Conservation (phyloP, 805 yeast species). For the Metschnikowia dekortorum region DNA sequence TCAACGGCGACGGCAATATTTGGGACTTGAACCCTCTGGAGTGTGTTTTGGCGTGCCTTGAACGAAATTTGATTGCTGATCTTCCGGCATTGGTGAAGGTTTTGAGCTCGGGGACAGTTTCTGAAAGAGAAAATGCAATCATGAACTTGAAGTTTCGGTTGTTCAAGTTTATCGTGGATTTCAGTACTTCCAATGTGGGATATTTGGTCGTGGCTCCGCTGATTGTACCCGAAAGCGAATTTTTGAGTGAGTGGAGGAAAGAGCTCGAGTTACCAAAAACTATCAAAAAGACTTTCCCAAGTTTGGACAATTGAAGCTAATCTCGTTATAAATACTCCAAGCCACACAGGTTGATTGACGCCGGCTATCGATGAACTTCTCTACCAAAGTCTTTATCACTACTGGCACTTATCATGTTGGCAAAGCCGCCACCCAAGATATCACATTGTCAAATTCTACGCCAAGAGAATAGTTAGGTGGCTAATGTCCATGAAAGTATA, state of each 20-base stretch:
- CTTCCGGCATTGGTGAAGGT: slow-evolving; percentile 20
- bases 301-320: background rate
- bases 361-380: too few relatives aligned
- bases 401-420: too few relatives aligned
- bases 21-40: slow-evolving; percentile 48
- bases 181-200: slow-evolving; percentile 39
- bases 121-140: slow-evolving; percentile 14
- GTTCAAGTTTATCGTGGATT: slow-evolving; percentile 37
- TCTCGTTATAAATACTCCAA: background rate
- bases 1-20: slow-evolving; percentile 36
- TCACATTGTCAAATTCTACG: too few relatives aligned
- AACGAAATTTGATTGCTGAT: slow-evolving; percentile 46
- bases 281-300: background rate
- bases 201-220: slow-evolving; percentile 28
- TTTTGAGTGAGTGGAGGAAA: slow-evolving; percentile 5
- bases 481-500: too few relatives aligned
- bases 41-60: slow-evolving; percentile 49
- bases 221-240: background rate
- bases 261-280: background rate
- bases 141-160: slow-evolving; percentile 34
- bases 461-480: too few relatives aligned
- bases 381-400: background rate
- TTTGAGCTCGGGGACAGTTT: slow-evolving; percentile 13
- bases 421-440: too few relatives aligned
- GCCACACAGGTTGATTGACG: too few relatives aligned